Base-by-base conservation (phyloP, 2,329 filamentous ascomycete species). In the Emergomyces africanus region DNA sequence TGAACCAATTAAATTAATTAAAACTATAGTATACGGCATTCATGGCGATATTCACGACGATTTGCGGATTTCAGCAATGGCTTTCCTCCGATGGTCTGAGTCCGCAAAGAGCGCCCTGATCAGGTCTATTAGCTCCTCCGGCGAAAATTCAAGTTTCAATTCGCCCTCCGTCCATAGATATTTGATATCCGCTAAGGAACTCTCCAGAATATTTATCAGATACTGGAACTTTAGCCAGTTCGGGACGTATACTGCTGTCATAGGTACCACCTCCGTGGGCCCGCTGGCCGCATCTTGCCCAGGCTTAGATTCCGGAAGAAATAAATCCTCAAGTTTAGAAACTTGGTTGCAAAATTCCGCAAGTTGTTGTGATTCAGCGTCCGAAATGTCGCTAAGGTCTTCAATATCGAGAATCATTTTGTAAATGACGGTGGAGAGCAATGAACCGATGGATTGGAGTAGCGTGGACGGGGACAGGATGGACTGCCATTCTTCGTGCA, bases 181-280 rank as follows among this genome's bases (percentile, higher is more conserved):
- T 65, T 81, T 84, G 71, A 86, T 86, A 65, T 86, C 83, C 23
- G 81, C 83, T 18, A 86, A 71, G 54, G 78, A 82, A 59, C 80
- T 80, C 58, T 85, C 83, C 57, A 86, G 68, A 50, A 86, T 84
- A 64, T 85, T 83, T 48, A 78, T 73, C 57, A 86, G 67, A 64
- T 85, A 86, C 67, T 84, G 82, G 66, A 86, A 85, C 61, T 82
- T 83, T 62, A 86, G 74, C 83, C 83, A 86, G 63, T 80, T 81
- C 3, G 79, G 77, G 53, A 82, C 81, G 62, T 86, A 86, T 10
- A 85, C 75, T 28, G 81, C 80, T 3, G 81, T 82, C 74, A 83
- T 80, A n/a, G 75, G 74, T 33, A 79, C 70, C 6, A 69, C 63
- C 25, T 68, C 65, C n/a, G 39, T 15, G 30, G 44, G 37, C 5